Percentiles rank a stretch among this genome's conserved stretches.
Conservation (phyloP, 169 alveolate species). For the Eimeria sp. region DNA sequence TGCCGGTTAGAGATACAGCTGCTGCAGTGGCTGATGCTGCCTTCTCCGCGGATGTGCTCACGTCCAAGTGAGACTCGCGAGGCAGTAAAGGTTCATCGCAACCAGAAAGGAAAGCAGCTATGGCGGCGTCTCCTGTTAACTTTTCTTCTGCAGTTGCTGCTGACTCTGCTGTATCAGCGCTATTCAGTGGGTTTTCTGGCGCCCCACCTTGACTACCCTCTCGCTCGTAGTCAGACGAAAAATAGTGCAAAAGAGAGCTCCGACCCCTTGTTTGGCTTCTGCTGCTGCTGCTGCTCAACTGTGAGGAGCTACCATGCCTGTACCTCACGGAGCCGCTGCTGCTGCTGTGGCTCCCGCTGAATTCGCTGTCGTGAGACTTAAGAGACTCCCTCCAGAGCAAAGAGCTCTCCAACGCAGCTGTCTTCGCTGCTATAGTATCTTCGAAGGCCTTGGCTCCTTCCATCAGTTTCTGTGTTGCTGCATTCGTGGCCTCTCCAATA, state of each 20-base stretch:
- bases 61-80: conserved; percentile 4
- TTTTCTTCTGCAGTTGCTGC: conserved; percentile 6
- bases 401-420: conserved; percentile 44
- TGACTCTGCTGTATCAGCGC: neutral
- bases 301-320: conserved; percentile 29
- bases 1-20: neutral
- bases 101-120: neutral
- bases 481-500: conserved; percentile 27
- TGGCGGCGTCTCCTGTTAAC: neutral
- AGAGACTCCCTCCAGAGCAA: conserved; percentile 23
- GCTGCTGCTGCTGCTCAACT: conserved; percentile 37
- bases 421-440: conserved; percentile 38
- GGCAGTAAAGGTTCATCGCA: neutral
- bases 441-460: conserved; percentile 27
- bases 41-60: neutral
- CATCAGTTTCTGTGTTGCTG: conserved; percentile 3
- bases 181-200: neutral
- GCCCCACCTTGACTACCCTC: conserved; percentile 67
- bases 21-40: neutral
- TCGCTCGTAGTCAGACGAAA: conserved; percentile 56
- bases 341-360: conserved; percentile 38
- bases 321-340: neutral
- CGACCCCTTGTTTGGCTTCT: conserved; percentile 26
- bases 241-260: conserved; percentile 22
- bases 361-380: conserved; percentile 21